Conservation (phyloP, 2,329 filamentous ascomycete species). For the Cladophialophora psammophila region DNA sequence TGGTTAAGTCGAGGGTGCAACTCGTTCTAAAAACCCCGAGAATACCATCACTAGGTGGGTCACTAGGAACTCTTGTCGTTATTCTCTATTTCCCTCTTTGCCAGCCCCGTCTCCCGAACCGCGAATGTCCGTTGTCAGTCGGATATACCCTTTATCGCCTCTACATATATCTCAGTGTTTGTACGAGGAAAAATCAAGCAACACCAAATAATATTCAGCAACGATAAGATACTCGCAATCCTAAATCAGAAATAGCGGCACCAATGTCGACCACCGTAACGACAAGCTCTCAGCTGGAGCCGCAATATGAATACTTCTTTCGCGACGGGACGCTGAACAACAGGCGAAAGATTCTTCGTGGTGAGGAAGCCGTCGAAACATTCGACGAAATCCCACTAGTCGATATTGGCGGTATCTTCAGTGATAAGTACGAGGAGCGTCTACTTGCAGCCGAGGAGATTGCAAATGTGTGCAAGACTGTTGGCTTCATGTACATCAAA, state of each 20-base stretch:
- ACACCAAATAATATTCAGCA: neutral
- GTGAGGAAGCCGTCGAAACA: constrained; percentile 19
- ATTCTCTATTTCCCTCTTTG: neutral
- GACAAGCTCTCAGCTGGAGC: neutral
- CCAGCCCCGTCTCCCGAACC: neutral
- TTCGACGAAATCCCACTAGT: constrained; percentile 31
- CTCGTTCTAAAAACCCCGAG: neutral
- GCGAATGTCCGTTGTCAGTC: neutral
- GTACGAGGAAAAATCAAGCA: neutral
- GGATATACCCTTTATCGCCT: neutral
- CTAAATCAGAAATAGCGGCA: neutral
- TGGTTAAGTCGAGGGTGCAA: neutral
- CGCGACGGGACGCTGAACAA: constrained; percentile 22
- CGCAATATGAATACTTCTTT: constrained; percentile 23
- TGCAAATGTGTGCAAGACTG: constrained; percentile 54
- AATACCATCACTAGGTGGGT: neutral
- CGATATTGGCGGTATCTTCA: constrained; percentile 30
- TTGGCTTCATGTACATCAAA: constrained; percentile 62
- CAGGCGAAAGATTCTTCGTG: constrained; percentile 17
- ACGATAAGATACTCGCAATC: neutral
- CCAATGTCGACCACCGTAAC: constrained; percentile 24
- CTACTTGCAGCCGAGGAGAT: constrained; percentile 46
- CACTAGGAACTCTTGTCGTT: neutral
- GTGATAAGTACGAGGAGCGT: constrained; percentile 20
- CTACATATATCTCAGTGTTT: neutral